Conservation (phyloP, 768 basidiomycete genomes). For the Mycena chlorophos region DNA sequence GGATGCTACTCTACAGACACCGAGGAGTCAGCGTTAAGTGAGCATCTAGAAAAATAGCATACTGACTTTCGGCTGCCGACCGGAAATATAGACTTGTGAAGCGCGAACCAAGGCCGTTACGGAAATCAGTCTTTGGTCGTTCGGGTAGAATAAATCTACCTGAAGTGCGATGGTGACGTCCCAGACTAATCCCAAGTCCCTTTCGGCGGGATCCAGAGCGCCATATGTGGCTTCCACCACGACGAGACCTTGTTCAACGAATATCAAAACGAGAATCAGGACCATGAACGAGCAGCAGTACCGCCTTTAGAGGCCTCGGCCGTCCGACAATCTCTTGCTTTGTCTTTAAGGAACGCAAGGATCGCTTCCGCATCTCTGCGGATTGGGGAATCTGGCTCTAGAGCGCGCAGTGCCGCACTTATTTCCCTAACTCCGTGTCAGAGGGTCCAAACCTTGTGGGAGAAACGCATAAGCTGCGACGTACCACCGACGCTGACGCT, state of each 20-base stretch:
- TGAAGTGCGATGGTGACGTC: conserved; percentile 84
- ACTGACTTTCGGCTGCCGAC: conserved; percentile 71
- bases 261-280: conserved; percentile 5
- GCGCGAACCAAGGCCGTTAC: conserved; percentile 64
- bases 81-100: conserved; percentile 77
- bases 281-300: conserved; percentile 30
- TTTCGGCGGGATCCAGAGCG: conserved; percentile 49
- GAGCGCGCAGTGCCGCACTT: conserved; percentile 58
- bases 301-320: conserved; percentile 70
- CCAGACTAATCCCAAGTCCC: conserved; percentile 55
- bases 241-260: conserved; percentile 59
- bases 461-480: background rate
- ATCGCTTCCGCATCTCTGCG: conserved; percentile 66
- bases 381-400: conserved; percentile 64
- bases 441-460: background rate
- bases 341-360: conserved; percentile 61
- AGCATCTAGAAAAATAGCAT: conserved; percentile 11
- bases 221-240: conserved; percentile 78
- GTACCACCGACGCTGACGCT: conserved; percentile 6
- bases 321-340: conserved; percentile 62
- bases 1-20: conserved; percentile 57
- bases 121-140: background rate
- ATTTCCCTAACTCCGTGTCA: conserved; percentile 53
- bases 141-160: background rate
- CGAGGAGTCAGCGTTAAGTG: conserved; percentile 11